phyloP scores from a whole-genome alignment of 768 basidiomycete genomes.

The Macrocybe gigantea region DNA sequence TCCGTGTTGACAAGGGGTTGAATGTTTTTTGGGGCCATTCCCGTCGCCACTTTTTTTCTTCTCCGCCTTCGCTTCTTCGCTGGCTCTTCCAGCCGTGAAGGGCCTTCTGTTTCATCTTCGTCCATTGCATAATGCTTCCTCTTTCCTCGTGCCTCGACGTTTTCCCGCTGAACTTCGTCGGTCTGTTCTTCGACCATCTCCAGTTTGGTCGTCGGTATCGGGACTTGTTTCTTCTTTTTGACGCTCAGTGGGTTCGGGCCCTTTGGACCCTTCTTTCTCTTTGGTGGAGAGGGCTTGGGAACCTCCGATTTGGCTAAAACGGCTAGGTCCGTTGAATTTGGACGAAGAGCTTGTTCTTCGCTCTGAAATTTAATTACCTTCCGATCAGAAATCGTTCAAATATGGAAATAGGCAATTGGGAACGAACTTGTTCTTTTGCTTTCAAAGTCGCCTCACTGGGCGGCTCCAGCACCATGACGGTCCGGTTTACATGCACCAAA shows the following conservation, averaged over 20 bases:
- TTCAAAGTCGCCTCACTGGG: conserved; percentile 73
- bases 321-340: conserved; percentile 41
- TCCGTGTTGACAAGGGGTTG: too few relatives aligned
- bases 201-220: conserved; percentile 6
- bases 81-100: not conserved
- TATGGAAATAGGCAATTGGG: not conserved
- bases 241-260: conserved; percentile 90
- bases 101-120: not conserved
- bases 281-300: conserved; percentile 32
- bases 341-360: conserved; percentile 56
- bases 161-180: conserved; percentile 2
- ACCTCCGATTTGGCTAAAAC: conserved; percentile 28
- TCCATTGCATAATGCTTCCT: conserved; percentile 21
- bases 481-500: conserved; percentile 84
- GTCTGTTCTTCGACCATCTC: conserved; percentile 3
- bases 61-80: conserved; percentile 23
- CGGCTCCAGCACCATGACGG: conserved; percentile 91
- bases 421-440: conserved; percentile 55
- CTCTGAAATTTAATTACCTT: conserved; percentile 30
- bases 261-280: conserved; percentile 68
- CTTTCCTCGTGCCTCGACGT: conserved; percentile 2
- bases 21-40: not conserved
- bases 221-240: conserved; percentile 67
- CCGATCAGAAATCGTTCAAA: not conserved
- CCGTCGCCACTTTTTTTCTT: not conserved